Evolutionary conservation across 2,329 filamentous ascomycete genomes (phyloP).

Genomic region (Cladosporium oxysporum): DNA sequence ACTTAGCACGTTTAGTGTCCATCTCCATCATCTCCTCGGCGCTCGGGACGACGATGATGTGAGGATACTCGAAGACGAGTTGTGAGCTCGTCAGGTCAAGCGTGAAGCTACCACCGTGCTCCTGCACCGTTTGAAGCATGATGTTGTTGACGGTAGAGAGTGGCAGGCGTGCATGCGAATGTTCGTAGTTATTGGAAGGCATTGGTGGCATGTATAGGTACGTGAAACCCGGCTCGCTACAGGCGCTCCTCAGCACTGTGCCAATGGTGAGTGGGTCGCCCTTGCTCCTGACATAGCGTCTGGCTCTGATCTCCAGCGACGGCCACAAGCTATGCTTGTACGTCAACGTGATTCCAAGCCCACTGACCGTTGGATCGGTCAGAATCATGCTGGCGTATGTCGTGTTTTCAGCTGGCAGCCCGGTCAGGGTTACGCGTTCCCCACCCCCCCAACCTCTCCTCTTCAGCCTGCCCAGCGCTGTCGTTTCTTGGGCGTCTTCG

Average conservation of each 20-base stretch:
- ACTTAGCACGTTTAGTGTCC: neutral
- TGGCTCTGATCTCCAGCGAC: neutral
- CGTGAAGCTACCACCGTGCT: neutral
- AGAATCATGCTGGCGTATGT: neutral
- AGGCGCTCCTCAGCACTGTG: neutral
- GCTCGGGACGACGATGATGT: neutral
- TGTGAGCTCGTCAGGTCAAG: neutral
- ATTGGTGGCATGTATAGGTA: neutral
- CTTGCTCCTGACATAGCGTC: neutral
- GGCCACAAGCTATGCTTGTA: neutral
- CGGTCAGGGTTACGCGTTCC: neutral
- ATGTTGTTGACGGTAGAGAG: neutral
- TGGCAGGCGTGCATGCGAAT: neutral
- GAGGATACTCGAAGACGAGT: neutral
- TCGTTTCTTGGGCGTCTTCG: neutral
- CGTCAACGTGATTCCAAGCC: neutral
- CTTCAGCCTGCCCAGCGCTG: neutral
- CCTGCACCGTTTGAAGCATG: neutral
- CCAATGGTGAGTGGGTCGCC: neutral
- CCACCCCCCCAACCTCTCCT: neutral
- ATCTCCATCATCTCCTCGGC: neutral
- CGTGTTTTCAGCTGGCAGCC: neutral
- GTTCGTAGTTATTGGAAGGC: neutral
- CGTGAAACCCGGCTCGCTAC: neutral
- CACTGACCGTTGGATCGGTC: neutral